Evolutionary conservation across 352 stramenopile genomes (phyloP), one percentile per base, ranked within the genome.

Genomic region (Phytopythium vexans): DNA sequence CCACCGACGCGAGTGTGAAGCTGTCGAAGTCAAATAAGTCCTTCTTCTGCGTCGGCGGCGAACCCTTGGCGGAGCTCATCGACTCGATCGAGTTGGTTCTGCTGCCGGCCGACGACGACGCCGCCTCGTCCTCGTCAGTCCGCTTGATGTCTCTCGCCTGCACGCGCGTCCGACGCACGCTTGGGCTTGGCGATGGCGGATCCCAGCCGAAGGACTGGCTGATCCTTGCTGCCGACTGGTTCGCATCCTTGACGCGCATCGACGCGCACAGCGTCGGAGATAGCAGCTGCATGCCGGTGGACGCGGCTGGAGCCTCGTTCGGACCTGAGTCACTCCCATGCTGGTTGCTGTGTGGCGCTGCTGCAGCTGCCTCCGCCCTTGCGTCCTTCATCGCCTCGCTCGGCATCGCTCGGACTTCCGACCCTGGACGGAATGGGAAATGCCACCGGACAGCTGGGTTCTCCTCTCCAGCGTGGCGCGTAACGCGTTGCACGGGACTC

Each of bases 381-480:
- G 88, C 87, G 41, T 74, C 79, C 59, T 96, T 77, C 45, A 98
- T 81, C 31, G 62, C 74, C 40, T 73, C 66, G 38, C 69, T 61
- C 35, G 66, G 64, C 45, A 69, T 35, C 73, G 73, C 52, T 27
- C 21, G 21, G 21, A 27, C 21, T 27, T 27, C 21, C 21, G 21
- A 27, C 21, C 21, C 21, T 27, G 21, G 21, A 27, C 21, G 21
- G 21, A 27, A 27, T 27, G 21, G 21, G 21, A 27, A 27, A 27
- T 27, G 21, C 21, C 21, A 27, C 21, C 21, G 21, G 21, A 27
- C 21, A 27, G 21, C 21, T 27, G 21, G 21, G 21, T 27, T 27
- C 21, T 27, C 21, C 21, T 27, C 21, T 1, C 21, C 21, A 27
- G 21, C 21, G 21, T 27, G 21, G 21, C 21, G 21, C 21, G 21